A percentile compares a stretch with the other conserved stretches of the same genome.
phyloP scores from a whole-genome alignment of 805 yeast species.

The Schizosaccharomyces japonicus region DNA sequence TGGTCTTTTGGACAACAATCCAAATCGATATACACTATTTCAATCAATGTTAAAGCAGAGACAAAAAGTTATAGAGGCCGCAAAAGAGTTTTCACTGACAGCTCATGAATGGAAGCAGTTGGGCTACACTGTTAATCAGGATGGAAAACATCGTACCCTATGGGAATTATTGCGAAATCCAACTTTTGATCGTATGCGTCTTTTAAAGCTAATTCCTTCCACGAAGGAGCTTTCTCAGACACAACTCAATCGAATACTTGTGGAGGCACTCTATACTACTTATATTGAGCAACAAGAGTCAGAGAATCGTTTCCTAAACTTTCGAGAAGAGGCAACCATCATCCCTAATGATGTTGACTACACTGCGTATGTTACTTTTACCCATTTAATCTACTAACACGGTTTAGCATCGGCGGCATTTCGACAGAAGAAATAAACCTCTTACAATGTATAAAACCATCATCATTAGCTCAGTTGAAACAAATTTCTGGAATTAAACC shows the following conservation, averaged over 20 bases:
- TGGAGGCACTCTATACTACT: neutral
- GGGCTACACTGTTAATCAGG: constrained; percentile 28
- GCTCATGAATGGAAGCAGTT: constrained; percentile 37
- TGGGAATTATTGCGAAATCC: neutral
- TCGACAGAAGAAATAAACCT: constrained; percentile 14
- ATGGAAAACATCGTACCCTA: constrained; percentile 21
- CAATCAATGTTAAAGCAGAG: constrained; percentile 9
- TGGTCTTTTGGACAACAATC: constrained; percentile 37
- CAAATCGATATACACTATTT: neutral
- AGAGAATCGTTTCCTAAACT: neutral
- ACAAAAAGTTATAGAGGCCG: constrained; percentile 22
- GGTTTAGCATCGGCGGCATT: neutral
- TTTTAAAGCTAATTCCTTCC: neutral
- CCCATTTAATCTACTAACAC: neutral
- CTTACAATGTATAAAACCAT: constrained; percentile 55
- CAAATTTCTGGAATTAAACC: constrained; percentile 90
- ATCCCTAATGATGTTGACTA: neutral
- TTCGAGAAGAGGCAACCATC: neutral
- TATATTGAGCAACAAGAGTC: neutral
- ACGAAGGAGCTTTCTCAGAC: neutral
- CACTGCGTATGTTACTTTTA: neutral
- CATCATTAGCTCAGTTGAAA: constrained; percentile 84
- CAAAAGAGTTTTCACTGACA: constrained; percentile 25
- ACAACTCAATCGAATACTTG: neutral
- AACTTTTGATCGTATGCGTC: neutral